Base-by-base conservation (phyloP, 306 rosid genomes). In the Begonia fuchsioides region DNA sequence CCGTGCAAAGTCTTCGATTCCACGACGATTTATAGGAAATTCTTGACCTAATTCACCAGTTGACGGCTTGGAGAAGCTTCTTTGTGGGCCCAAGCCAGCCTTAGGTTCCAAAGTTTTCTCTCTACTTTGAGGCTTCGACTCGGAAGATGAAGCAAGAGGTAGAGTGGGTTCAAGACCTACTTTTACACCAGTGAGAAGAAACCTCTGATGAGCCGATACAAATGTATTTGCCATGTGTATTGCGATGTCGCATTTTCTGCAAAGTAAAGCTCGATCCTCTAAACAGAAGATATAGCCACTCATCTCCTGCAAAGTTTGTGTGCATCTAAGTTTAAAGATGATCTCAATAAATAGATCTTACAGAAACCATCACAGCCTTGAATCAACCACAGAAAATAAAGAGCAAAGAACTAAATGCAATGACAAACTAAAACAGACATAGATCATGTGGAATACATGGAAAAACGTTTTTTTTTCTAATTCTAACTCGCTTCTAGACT, bases 251-350 rank as follows among this genome's bases (percentile, higher is more conserved):
- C 45, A 41, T 41, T 11, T 41, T 41, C 45, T 2, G 45, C 45
- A 41, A 41, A 41, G 45, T 41, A 86, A 62, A 44, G 96, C 96
- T 20, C 96, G 86, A 61, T 86, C 94, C 72, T 86, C 96, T 44
- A 86, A 58, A 56, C 94, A 86, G 69, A 86, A 86, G 78, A 86
- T 82, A 61, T 79, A 79, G 52, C 96, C 96, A 56, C 76, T 64
- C 2, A 75, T 54, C 59, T 86, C 94, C 94, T 86, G 90, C 56
- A 16, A 17, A 16, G 35, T 2, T 4, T 4, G 35, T 26, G 35
- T 26, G 35, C 35, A 26, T 26, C 35, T 8, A 26, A 26, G 35
- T 26, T 26, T 4, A 26, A 26, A 26, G 35, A 26, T 26, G 35
- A 26, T 4, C 35, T 26, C 35, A 26, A 26, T 26, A 26, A 26